A percentile compares a stretch with the other conserved stretches of the same genome.
phyloP scores from a whole-genome alignment of 768 basidiomycete genomes.

The Polyporus arcularius region DNA sequence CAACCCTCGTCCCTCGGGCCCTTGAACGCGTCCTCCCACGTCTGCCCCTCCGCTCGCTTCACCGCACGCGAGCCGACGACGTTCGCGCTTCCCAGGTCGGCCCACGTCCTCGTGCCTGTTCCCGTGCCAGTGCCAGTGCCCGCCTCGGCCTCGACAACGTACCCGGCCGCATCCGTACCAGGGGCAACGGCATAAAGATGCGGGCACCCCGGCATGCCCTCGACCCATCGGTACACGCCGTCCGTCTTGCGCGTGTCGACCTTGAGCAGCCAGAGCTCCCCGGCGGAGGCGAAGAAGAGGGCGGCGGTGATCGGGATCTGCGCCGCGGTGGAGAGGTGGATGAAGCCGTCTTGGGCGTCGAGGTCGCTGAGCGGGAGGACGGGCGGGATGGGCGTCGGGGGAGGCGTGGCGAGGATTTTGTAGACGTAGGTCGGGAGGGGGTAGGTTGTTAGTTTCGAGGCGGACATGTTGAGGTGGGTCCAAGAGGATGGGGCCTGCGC shows the following conservation, averaged over 20 bases:
- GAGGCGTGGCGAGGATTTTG: constrained; percentile 56
- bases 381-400: constrained; percentile 35
- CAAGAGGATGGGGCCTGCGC: not conserved
- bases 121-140: not conserved
- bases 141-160: constrained; percentile 19
- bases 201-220: constrained; percentile 20
- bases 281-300: constrained; percentile 37
- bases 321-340: constrained; percentile 44
- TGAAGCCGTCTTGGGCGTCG: constrained; percentile 46
- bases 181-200: constrained; percentile 25
- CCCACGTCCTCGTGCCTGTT: not conserved
- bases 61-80: constrained; percentile 22
- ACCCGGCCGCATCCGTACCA: constrained; percentile 19
- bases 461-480: not conserved
- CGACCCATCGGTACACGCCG: constrained; percentile 31
- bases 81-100: constrained; percentile 25
- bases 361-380: constrained; percentile 40
- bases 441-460: not conserved
- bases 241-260: constrained; percentile 25
- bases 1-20: constrained; percentile 21
- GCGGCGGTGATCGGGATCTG: constrained; percentile 41
- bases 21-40: constrained; percentile 27
- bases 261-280: constrained; percentile 29
- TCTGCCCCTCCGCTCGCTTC: constrained; percentile 15
- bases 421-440: constrained; percentile 54